Evolutionary conservation across 176 grass and related monocot genomes (phyloP).

Genomic region (Oryza rufipogon): DNA sequence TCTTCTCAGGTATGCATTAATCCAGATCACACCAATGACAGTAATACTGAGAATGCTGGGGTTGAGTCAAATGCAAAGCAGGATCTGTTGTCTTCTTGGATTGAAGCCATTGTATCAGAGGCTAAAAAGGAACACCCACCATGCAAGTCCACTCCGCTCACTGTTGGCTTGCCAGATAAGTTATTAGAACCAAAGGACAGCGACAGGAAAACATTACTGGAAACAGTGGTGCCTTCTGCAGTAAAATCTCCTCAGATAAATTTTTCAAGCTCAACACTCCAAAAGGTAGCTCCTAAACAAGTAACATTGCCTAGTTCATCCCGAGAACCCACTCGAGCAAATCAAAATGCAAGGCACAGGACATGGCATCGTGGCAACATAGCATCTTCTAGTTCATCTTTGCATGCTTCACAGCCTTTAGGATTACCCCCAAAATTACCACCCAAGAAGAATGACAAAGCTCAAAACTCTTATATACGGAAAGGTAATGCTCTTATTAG

Average conservation of each 20-base stretch:
- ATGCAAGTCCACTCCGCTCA: conserved; percentile 40
- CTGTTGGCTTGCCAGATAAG: conserved; percentile 42
- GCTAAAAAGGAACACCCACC: conserved; percentile 44
- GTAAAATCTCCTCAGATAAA: conserved; percentile 46
- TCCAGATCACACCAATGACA: conserved; percentile 32
- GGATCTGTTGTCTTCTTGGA: conserved; percentile 40
- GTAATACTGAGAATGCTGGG: conserved; percentile 33
- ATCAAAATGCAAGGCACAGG: conserved; percentile 67
- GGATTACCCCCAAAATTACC: conserved; percentile 61
- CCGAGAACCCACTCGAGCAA: conserved; percentile 43
- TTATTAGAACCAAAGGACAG: conserved; percentile 33
- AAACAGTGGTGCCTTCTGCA: conserved; percentile 38
- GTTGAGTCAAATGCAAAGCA: conserved; percentile 34
- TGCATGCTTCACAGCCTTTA: conserved; percentile 49
- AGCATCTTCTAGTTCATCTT: conserved; percentile 48
- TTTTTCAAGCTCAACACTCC: conserved; percentile 28
- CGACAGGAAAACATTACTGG: conserved; percentile 39
- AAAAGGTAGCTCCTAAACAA: conserved; percentile 50
- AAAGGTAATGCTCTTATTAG: conserved; percentile 96
- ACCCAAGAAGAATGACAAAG: conserved; percentile 54
- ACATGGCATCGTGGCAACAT: conserved; percentile 81
- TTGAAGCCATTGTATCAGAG: conserved; percentile 50
- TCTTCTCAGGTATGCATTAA: conserved; percentile 34
- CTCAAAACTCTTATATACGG: conserved; percentile 82
- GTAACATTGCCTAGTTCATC: conserved; percentile 49